phyloP scores from a whole-genome alignment of 2,329 filamentous ascomycete species.

The Arthrobotrys conoides region DNA sequence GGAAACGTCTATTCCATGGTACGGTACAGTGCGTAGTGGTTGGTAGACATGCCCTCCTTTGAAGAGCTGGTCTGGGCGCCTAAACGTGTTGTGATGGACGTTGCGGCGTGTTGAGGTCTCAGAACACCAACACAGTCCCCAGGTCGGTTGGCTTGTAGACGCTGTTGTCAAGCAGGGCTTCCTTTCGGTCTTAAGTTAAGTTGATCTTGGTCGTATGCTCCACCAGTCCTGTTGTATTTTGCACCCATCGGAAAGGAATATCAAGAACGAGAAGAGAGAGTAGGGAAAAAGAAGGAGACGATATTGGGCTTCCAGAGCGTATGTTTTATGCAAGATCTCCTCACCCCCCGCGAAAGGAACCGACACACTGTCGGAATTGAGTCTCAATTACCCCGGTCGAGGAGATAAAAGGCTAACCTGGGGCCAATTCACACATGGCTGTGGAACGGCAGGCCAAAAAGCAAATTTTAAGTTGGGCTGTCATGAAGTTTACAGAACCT shows the following conservation, averaged over 20 bases:
- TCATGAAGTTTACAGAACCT: slow-evolving; percentile 42
- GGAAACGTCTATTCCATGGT: neutral
- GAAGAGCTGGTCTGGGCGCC: neutral
- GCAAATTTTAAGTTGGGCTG: slow-evolving; percentile 48
- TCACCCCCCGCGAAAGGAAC: slow-evolving; percentile 2
- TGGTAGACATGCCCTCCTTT: slow-evolving; percentile 8
- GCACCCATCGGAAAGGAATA: slow-evolving; percentile 4
- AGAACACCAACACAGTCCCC: slow-evolving; percentile 14
- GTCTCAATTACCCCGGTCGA: slow-evolving; percentile 26
- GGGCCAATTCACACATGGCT: slow-evolving; percentile 46
- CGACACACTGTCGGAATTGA: slow-evolving; percentile 21
- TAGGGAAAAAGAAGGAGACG: neutral
- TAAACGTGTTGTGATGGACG: slow-evolving; percentile 16
- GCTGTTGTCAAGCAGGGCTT: neutral
- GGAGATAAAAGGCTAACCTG: slow-evolving; percentile 27
- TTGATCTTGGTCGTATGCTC: neutral
- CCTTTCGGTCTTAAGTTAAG: neutral
- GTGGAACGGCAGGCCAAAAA: slow-evolving; percentile 50
- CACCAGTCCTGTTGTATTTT: slow-evolving; percentile 5
- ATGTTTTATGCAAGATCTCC: slow-evolving; percentile 44
- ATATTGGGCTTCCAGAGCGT: slow-evolving; percentile 20
- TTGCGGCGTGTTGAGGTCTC: slow-evolving; percentile 21
- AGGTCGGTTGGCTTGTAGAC: neutral
- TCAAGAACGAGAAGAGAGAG: slow-evolving; percentile 2
- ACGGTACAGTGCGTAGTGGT: too few relatives aligned